Conservation (phyloP, 108 stramenopile species). For the Fragilariopsis cylindrus region DNA sequence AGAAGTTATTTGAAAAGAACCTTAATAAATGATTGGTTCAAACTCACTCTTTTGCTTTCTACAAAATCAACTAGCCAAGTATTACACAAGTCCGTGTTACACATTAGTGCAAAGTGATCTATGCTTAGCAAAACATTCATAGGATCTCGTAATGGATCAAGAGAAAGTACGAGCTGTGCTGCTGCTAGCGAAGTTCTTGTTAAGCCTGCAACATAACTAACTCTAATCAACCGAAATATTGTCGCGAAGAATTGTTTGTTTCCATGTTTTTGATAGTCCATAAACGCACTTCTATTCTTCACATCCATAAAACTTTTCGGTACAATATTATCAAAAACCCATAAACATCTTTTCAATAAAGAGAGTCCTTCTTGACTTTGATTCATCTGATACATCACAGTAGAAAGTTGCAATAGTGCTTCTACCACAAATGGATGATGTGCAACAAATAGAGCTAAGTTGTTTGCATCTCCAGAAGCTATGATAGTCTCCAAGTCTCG, state of each 20-base stretch:
- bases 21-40: background rate
- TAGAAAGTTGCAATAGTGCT: conserved; percentile 64
- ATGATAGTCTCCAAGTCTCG: conserved; percentile 42
- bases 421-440: conserved; percentile 75
- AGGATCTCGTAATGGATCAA: conserved; percentile 85
- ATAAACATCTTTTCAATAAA: conserved; percentile 62
- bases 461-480: conserved; percentile 67
- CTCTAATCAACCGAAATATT: conserved; percentile 68
- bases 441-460: conserved; percentile 72
- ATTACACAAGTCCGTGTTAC: conserved; percentile 32
- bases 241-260: conserved; percentile 61
- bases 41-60: conserved; percentile 31
- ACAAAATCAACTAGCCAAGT: conserved; percentile 50
- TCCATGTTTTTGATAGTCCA: conserved; percentile 54
- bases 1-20: background rate
- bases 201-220: conserved; percentile 42
- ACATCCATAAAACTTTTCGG: conserved; percentile 40
- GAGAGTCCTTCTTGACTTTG: conserved; percentile 59
- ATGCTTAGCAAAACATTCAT: conserved; percentile 65
- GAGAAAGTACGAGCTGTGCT: conserved; percentile 61
- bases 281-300: conserved; percentile 28
- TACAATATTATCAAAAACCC: conserved; percentile 65
- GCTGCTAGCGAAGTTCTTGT: conserved; percentile 52
- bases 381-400: conserved; percentile 71
- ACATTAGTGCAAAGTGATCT: conserved; percentile 69